Evolutionary conservation across 2,329 filamentous ascomycete species (phyloP).

Genomic region (Penicillium sp.): DNA sequence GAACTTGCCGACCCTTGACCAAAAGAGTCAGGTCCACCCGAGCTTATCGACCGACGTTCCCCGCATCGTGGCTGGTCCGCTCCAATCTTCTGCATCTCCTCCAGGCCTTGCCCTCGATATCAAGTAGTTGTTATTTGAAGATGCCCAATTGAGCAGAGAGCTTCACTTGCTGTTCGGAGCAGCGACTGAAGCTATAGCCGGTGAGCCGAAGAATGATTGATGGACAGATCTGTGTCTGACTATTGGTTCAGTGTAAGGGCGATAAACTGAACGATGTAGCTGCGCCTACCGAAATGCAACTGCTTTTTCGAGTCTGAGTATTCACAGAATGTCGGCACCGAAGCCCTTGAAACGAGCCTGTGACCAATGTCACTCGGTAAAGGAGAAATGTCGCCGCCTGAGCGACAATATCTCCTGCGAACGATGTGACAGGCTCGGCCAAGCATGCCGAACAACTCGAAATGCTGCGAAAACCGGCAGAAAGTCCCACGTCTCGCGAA

Average conservation of each 20-base stretch:
- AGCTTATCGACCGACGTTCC: constrained; percentile 5
- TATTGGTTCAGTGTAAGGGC: not conserved
- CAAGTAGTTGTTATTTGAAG: not conserved
- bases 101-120: not conserved
- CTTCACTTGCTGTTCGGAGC: no score
- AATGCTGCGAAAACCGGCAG: constrained; percentile 8
- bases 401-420: constrained; percentile 7
- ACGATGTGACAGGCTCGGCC: constrained; percentile 12
- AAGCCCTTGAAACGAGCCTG: constrained; percentile 14
- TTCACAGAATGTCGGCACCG: not conserved
- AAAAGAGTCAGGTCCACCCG: constrained; percentile 12
- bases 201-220: not conserved
- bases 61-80: not conserved
- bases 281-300: not conserved
- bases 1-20: not conserved
- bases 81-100: not conserved
- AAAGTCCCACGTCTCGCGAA: constrained; percentile 10
- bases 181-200: not conserved
- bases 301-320: not conserved
- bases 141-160: not conserved
- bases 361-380: constrained; percentile 17
- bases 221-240: not conserved
- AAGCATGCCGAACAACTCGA: constrained; percentile 11
- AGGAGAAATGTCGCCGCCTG: constrained; percentile 19
- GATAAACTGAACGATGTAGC: not conserved